A percentile compares a stretch with the other conserved stretches of the same genome.
Evolutionary conservation across 768 basidiomycete genomes (phyloP).

Genomic region (Chalciporus piperatus): DNA sequence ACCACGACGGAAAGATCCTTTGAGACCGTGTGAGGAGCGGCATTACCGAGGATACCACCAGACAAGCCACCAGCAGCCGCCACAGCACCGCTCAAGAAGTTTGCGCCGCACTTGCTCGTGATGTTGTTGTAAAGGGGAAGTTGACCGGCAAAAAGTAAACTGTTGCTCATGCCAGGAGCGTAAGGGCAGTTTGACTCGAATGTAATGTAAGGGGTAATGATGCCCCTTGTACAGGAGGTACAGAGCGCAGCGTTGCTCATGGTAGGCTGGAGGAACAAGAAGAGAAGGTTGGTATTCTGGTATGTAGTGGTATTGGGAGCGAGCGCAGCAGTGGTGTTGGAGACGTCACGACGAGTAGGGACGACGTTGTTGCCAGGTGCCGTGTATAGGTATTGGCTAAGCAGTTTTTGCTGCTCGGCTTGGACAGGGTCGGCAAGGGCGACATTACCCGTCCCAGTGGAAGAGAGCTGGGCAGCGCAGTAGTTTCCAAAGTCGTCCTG

Average conservation of each 20-base stretch:
- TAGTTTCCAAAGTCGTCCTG: constrained; percentile 69
- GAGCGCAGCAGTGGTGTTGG: constrained; percentile 29
- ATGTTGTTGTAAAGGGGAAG: constrained; percentile 60
- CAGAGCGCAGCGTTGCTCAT: constrained; percentile 59
- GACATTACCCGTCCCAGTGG: constrained; percentile 24
- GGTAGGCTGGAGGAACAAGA: constrained; percentile 69
- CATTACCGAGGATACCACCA: constrained; percentile 32
- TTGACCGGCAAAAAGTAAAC: constrained; percentile 67
- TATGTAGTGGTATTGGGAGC: constrained; percentile 57
- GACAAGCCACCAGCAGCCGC: constrained; percentile 65
- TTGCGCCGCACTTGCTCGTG: constrained; percentile 58
- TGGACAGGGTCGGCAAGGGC: constrained; percentile 6
- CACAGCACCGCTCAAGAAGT: constrained; percentile 67
- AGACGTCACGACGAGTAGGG: constrained; percentile 24
- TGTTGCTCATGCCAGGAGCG: constrained; percentile 66
- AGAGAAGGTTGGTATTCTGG: constrained; percentile 61
- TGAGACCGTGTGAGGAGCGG: constrained; percentile 23
- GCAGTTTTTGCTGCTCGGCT: constrained; percentile 10
- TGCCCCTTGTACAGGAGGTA: constrained; percentile 74
- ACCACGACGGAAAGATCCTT: constrained; percentile 29
- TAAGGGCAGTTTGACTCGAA: constrained; percentile 74
- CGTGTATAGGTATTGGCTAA: constrained; percentile 27
- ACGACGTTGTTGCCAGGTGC: constrained; percentile 18
- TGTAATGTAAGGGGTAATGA: constrained; percentile 72
- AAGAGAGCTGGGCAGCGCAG: constrained; percentile 55